Conservation (phyloP, 306 rosid species). For the Trifolium subterraneum region DNA sequence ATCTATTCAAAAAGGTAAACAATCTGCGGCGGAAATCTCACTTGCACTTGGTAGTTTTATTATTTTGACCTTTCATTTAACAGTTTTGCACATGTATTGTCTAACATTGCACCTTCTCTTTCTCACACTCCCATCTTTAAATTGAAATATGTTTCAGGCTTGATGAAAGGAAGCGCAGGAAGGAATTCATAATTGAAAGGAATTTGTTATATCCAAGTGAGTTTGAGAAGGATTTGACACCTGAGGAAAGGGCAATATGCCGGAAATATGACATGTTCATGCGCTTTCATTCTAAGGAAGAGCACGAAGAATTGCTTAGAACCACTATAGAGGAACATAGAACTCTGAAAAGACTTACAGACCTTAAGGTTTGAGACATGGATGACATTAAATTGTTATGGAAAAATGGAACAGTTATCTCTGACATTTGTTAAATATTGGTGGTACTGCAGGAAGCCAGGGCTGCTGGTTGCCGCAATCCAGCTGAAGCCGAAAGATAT, state of each 20-base stretch:
- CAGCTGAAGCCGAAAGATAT: conserved; percentile 77
- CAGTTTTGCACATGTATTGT: too few species aligned
- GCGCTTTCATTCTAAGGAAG: conserved; percentile 90
- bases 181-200: conserved; percentile 89
- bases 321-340: conserved; percentile 70
- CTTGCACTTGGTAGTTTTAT: too few species aligned
- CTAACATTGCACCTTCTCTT: too few species aligned
- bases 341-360: conserved; percentile 71
- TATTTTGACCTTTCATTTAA: too few species aligned
- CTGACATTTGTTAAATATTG: conserved; percentile 17
- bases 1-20: conserved; percentile 79
- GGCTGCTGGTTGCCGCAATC: conserved; percentile 77
- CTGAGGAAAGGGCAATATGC: conserved; percentile 81
- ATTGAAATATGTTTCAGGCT: conserved; percentile 64
- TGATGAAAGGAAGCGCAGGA: conserved; percentile 92
- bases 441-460: conserved; percentile 71
- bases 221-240: conserved; percentile 75
- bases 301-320: conserved; percentile 74
- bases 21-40: too few species aligned
- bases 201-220: conserved; percentile 73
- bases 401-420: not conserved
- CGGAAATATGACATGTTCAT: conserved; percentile 78
- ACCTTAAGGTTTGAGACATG: conserved; percentile 74
- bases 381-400: not conserved
- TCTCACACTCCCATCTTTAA: conserved; percentile 18